Conservation (phyloP, 352 stramenopile species). For the Pythium scleroteichum region DNA sequence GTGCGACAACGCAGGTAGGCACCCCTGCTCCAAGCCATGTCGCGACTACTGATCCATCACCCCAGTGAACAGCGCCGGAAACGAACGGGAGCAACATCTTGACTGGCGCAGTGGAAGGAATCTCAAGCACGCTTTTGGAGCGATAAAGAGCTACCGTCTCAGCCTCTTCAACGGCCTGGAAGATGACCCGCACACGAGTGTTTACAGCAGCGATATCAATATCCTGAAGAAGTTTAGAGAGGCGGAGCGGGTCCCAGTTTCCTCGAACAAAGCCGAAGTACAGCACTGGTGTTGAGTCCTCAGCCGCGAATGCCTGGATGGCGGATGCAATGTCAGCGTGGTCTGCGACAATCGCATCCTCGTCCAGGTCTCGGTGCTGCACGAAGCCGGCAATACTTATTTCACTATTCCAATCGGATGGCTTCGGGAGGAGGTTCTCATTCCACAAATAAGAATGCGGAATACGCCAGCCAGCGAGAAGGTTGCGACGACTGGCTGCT, state of each 20-base stretch:
- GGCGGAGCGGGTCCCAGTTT: constrained; percentile 42
- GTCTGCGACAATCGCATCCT: constrained; percentile 24
- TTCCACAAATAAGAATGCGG: constrained; percentile 84
- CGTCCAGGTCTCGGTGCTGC: constrained; percentile 19
- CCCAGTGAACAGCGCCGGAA: constrained; percentile 50
- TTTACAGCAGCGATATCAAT: constrained; percentile 45
- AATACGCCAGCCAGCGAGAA: constrained; percentile 49
- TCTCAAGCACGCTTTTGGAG: constrained; percentile 46
- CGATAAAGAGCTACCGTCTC: constrained; percentile 31
- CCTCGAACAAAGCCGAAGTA: constrained; percentile 56
- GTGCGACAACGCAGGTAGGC: constrained; percentile 50
- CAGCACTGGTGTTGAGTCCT: constrained; percentile 30
- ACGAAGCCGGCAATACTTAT: constrained; percentile 60
- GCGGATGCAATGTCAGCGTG: constrained; percentile 11
- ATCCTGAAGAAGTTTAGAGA: constrained; percentile 42
- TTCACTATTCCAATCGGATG: constrained; percentile 61
- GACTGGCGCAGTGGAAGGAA: constrained; percentile 41
- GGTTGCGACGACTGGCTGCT: constrained; percentile 36
- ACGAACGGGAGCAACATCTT: constrained; percentile 43
- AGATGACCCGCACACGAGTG: constrained; percentile 50
- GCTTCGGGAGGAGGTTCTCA: constrained; percentile 49
- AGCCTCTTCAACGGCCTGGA: constrained; percentile 50
- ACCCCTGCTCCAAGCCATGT: constrained; percentile 46
- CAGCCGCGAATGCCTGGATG: constrained; percentile 33
- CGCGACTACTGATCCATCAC: constrained; percentile 56